These are phyloP conservation scores for Rhinocladiella mackenziei DNA, from an alignment of 2,329 filamentous ascomycete species.

Conservation along the genomic window DNA sequence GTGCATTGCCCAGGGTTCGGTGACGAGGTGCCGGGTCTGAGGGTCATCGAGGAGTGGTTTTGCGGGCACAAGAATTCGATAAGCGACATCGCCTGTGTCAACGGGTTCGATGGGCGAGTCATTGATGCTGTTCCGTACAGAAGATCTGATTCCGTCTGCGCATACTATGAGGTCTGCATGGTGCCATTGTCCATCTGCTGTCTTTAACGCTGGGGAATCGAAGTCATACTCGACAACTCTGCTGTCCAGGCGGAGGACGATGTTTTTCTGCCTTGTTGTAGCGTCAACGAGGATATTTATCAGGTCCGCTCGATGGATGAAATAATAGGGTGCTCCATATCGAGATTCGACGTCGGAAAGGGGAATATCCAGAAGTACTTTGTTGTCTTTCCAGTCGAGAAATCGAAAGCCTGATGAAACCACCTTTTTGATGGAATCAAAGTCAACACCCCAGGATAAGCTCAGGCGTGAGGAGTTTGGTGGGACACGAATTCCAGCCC, in stretches of 20 bases:
- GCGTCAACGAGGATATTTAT: conserved; percentile 27
- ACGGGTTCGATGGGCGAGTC: conserved; percentile 28
- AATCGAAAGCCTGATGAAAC: conserved; percentile 32
- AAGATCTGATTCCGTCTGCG: conserved; percentile 34
- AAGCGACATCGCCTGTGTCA: conserved; percentile 34
- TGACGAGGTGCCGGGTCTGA: conserved; percentile 30
- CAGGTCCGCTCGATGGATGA: conserved; percentile 34
- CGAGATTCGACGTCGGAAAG: conserved; percentile 26
- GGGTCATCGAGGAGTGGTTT: conserved; percentile 31
- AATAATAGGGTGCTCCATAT: conserved; percentile 34
- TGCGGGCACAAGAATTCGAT: conserved; percentile 31
- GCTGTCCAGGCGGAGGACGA: conserved; percentile 26
- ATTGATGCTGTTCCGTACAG: conserved; percentile 30
- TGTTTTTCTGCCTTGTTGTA: conserved; percentile 13
- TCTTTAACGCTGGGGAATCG: conserved; percentile 27
- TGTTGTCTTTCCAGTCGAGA: conserved; percentile 32
- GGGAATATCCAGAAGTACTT: conserved; percentile 30
- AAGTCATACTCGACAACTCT: conserved; percentile 31
- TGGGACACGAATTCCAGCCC: conserved; percentile 30
- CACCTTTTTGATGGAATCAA: conserved; percentile 28
- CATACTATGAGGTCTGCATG: conserved; percentile 31
- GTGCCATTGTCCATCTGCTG: conserved; percentile 22
- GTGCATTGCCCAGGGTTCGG: conserved; percentile 31
- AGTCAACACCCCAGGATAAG: conserved; percentile 21
- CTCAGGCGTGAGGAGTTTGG: conserved; percentile 29